phyloP scores from a whole-genome alignment of 1,284 basidiomycete species.

The Tilletia setariae region DNA sequence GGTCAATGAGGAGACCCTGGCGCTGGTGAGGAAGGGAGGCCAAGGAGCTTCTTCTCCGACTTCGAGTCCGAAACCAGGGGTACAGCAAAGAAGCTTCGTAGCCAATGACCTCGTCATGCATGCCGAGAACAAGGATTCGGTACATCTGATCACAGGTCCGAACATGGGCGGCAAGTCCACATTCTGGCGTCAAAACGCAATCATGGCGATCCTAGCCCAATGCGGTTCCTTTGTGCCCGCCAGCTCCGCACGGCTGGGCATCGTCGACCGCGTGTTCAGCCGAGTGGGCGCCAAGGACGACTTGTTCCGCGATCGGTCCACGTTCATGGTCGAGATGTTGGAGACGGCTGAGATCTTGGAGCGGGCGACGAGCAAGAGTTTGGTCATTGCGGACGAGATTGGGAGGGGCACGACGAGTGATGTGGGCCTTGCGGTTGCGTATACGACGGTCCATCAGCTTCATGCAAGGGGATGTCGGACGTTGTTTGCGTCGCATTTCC shows the following conservation, averaged over 20 bases:
- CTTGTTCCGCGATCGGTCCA: slow-evolving; percentile 83
- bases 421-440: slow-evolving; percentile 89
- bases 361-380: slow-evolving; percentile 60
- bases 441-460: slow-evolving; percentile 81
- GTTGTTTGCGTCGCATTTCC: slow-evolving; percentile 95
- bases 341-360: slow-evolving; percentile 63
- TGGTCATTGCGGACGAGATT: slow-evolving; percentile 65
- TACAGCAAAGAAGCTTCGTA: slow-evolving; percentile 68
- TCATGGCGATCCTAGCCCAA: slow-evolving; percentile 87
- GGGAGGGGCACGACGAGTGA: slow-evolving; percentile 88
- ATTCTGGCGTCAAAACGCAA: slow-evolving; percentile 81
- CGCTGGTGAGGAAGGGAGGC: not conserved
- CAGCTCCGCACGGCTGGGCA: slow-evolving; percentile 70
- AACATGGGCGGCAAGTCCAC: slow-evolving; percentile 96
- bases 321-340: slow-evolving; percentile 71
- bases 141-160: slow-evolving; percentile 85
- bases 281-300: slow-evolving; percentile 96
- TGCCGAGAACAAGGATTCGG: slow-evolving; percentile 60
- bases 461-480: slow-evolving; percentile 73
- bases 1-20: not conserved
- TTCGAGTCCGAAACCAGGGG: slow-evolving; percentile 20
- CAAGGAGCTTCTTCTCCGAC: not conserved
- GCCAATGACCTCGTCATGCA: slow-evolving; percentile 73
- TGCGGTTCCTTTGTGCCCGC: slow-evolving; percentile 90
- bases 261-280: slow-evolving; percentile 88